Base-by-base conservation (phyloP, 495 filamentous ascomycete species). In the Xylaria castorea region DNA sequence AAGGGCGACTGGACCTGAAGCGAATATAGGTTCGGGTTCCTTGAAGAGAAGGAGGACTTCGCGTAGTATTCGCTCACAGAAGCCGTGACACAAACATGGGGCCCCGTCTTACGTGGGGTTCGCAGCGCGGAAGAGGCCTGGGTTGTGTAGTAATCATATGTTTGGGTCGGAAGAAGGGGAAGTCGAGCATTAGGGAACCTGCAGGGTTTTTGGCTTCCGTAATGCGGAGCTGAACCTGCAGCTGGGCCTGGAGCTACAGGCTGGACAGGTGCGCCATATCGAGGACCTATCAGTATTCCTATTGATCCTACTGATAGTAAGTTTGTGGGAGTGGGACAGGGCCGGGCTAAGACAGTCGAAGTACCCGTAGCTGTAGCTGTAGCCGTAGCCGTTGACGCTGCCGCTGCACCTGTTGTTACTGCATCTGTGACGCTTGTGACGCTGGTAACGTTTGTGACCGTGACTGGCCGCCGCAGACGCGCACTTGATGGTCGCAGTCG, bases 181-280 rank as follows among this genome's bases (percentile, higher is more conserved):
- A 32, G 14, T n/a, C 42, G 58, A 64, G 44, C 44, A 38, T 42
- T 64, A 66, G 44, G 57, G 38, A 61, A 66, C n/a, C 44, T 74
- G 73, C 75, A 77, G 53, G 71, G 63, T 74, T 74, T 75, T 75
- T 53, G 70, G 68, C 71, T 69, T 72, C 75, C 74, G 74, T 38
- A 73, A 74, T 73, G 70, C 73, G 74, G 76, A 77, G 76, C 74
- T 74, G 71, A 18, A 40, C 60, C 71, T 72, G 63, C 68, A 63
- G 48, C 51, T 66, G 27, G 38, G 51, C 38, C 61, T 32, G 20
- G 1, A 57, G 11, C 12, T 18, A 42, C 6, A 46, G 36, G 16
- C 27, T 4, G 53, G 53, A 57, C 30, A 44, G 72, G 71, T 73
- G 38, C 71, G 73, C 74, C 60, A 75, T 72, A 69, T 71, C 20